Evolutionary conservation across 345 rosid species (phyloP).

Genomic region (Durio zibethinus): DNA sequence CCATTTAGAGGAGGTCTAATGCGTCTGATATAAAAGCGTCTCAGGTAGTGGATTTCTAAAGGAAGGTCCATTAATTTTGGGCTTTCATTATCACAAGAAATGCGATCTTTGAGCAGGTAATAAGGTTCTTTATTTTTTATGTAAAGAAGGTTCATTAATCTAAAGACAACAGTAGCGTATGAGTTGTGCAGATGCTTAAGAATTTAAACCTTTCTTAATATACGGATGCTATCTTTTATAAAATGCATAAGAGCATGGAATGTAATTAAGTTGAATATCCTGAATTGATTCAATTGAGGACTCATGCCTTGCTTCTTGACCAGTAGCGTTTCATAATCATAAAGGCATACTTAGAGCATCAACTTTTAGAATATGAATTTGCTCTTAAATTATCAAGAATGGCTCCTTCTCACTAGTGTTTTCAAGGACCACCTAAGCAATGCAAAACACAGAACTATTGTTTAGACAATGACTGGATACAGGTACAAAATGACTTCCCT

Average conservation of each 20-base stretch:
- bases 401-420: slow-evolving; percentile 1
- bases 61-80: slow-evolving; percentile 2
- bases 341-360: too few relatives aligned
- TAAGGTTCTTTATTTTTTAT: background rate
- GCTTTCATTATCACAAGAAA: background rate
- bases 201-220: too few relatives aligned
- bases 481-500: too few relatives aligned
- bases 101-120: background rate
- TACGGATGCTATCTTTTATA: too few relatives aligned
- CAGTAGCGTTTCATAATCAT: too few relatives aligned
- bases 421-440: slow-evolving; percentile 9
- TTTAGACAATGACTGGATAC: background rate
- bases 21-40: background rate
- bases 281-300: too few relatives aligned
- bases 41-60: background rate
- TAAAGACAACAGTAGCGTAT: too few relatives aligned
- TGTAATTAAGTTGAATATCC: too few relatives aligned
- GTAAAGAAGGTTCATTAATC: background rate
- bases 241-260: too few relatives aligned
- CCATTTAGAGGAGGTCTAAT: background rate
- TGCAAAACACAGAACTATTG: background rate
- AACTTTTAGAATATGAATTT: too few relatives aligned
- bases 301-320: too few relatives aligned
- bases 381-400: background rate
- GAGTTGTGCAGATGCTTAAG: too few relatives aligned